These are phyloP conservation scores for Panicum hallii DNA, from an alignment of 202 grass and related monocot species.

Conservation along the genomic window DNA sequence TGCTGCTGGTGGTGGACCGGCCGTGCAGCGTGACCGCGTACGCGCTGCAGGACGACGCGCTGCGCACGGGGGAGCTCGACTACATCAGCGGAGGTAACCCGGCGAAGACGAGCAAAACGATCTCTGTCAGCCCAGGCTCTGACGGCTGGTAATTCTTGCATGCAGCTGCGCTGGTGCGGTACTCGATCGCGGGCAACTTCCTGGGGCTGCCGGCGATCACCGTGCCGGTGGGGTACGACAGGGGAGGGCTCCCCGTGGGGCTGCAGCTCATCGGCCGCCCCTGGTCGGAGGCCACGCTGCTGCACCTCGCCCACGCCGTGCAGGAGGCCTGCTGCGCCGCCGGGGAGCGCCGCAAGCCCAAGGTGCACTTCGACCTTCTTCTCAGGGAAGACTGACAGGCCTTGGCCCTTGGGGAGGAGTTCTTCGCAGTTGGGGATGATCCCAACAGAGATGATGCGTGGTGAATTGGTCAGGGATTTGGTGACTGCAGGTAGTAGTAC, in stretches of 20 bases:
- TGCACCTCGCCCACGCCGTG: conserved; percentile 78
- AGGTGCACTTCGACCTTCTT: conserved; percentile 20
- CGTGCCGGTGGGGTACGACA: conserved; percentile 70
- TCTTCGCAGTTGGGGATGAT: no score
- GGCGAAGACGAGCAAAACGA: no score
- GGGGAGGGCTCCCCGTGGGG: conserved; percentile 72
- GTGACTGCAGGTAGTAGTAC: no score
- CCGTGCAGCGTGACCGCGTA: conserved; percentile 67
- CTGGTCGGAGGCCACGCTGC: conserved; percentile 88
- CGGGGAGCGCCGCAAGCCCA: background rate
- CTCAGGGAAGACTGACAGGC: background rate
- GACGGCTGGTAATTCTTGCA: no score
- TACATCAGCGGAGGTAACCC: conserved; percentile 81
- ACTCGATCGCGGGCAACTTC: conserved; percentile 88
- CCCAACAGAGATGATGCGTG: no score
- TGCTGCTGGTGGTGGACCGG: no score
- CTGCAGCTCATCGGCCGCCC: conserved; percentile 88
- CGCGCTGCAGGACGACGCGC: conserved; percentile 62
- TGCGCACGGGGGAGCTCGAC: conserved; percentile 70
- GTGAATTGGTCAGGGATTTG: no score
- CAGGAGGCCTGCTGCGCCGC: conserved; percentile 45
- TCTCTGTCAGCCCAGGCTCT: no score
- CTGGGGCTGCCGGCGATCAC: conserved; percentile 82
- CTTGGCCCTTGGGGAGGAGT: no score
- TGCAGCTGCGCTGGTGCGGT: conserved; percentile 77